Conservation (phyloP, 1,139 yeast species). For the Yamadazyma blattariae region DNA sequence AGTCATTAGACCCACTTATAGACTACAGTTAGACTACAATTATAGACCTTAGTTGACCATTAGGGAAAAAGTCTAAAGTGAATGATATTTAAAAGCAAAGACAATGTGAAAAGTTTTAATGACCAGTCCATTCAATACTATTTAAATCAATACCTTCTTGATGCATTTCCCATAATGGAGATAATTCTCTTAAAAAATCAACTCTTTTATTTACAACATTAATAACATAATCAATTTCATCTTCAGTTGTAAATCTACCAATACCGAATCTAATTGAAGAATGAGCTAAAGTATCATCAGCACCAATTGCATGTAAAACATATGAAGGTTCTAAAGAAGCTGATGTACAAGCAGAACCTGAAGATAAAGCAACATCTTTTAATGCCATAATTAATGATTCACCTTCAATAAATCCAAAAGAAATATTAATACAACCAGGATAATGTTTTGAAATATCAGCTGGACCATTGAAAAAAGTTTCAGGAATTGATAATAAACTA, state of each 20-base stretch:
- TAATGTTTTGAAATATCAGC: conserved; percentile 53
- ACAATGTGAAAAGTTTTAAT: no score
- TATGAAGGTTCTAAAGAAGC: conserved; percentile 98
- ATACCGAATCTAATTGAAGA: conserved; percentile 95
- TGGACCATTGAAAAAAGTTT: conserved; percentile 89
- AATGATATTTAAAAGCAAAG: no score
- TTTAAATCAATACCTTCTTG: conserved; percentile 96
- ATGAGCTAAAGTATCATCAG: conserved; percentile 97
- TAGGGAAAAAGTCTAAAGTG: no score
- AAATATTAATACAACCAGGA: conserved; percentile 93
- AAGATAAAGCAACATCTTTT: conserved; percentile 91
- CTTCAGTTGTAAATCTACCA: conserved; percentile 96
- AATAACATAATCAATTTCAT: conserved; percentile 89
- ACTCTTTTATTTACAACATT: conserved; percentile 88
- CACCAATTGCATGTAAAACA: conserved; percentile 94
- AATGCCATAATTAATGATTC: conserved; percentile 96
- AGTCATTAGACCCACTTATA: no score
- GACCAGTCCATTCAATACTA: conserved; percentile 97
- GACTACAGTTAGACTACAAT: no score
- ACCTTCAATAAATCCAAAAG: conserved; percentile 97
- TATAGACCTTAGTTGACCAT: no score
- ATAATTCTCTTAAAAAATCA: conserved; percentile 83
- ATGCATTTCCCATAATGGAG: conserved; percentile 99
- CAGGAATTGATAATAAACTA: conserved; percentile 78
- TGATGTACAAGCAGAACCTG: conserved; percentile 99